A percentile compares a stretch with the other conserved stretches of the same genome.
Evolutionary conservation across 345 rosid species (phyloP).

Genomic region (Bruguiera gymnorhiza): DNA sequence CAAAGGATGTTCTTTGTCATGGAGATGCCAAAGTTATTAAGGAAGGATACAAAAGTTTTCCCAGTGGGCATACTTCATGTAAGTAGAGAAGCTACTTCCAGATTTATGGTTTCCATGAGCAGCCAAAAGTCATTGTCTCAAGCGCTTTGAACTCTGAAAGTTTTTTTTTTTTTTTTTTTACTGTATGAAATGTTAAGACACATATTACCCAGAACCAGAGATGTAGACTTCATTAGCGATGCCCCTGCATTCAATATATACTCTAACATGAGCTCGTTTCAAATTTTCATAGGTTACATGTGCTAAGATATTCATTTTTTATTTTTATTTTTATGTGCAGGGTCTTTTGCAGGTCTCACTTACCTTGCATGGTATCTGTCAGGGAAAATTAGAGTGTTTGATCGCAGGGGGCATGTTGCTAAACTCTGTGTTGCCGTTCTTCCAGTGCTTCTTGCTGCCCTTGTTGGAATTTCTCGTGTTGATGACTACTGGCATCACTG

Average conservation of each 20-base stretch:
- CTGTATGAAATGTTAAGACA: no score
- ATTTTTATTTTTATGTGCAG: constrained; percentile 20
- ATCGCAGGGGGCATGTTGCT: constrained; percentile 6
- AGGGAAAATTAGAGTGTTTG: constrained; percentile 62
- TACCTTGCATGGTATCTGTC: constrained; percentile 62
- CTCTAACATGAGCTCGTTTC: no score
- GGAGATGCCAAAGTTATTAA: constrained; percentile 40
- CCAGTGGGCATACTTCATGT: constrained; percentile 69
- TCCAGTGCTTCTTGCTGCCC: constrained; percentile 47
- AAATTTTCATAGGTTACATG: no score
- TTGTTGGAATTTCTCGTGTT: constrained; percentile 56
- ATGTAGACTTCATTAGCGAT: no score
- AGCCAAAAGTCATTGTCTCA: no score
- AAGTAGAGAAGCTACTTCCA: constrained; percentile 10
- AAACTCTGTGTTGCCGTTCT: constrained; percentile 47
- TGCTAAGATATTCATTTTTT: no score
- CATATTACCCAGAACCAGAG: no score
- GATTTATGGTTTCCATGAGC: not conserved
- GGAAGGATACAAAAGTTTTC: constrained; percentile 77
- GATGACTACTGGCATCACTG: constrained; percentile 79
- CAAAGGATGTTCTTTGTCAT: constrained; percentile 47
- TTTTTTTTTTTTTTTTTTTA: no score
- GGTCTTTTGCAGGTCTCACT: constrained; percentile 69
- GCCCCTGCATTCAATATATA: no score
- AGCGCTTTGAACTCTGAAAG: no score